phyloP scores from a whole-genome alignment of 768 basidiomycete genomes.

The Nevesoporus exiguus region DNA sequence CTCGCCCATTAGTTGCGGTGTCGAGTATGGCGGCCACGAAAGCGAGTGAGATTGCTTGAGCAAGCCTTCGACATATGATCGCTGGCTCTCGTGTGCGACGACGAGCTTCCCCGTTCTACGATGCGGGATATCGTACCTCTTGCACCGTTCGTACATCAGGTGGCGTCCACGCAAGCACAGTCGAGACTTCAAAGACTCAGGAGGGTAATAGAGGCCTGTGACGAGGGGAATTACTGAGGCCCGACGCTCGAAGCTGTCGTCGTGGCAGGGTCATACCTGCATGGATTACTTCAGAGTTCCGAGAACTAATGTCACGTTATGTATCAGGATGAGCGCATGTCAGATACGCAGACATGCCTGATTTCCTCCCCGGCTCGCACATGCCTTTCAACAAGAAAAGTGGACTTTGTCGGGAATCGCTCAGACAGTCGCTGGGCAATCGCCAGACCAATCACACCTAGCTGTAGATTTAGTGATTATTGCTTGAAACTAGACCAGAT shows the following conservation, averaged over 20 bases:
- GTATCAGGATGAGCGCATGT: not conserved
- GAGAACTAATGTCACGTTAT: conserved; percentile 50
- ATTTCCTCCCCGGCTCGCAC: conserved; percentile 76
- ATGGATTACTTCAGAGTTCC: conserved; percentile 95
- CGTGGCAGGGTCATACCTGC: conserved; percentile 47
- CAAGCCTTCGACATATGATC: conserved; percentile 65
- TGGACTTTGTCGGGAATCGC: conserved; percentile 63
- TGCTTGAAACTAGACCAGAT: not conserved
- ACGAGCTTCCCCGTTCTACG: conserved; percentile 86
- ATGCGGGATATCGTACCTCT: conserved; percentile 56
- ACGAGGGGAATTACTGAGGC: not conserved
- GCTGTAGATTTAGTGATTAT: not conserved
- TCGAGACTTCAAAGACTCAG: conserved; percentile 76
- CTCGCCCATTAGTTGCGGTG: conserved; percentile 20
- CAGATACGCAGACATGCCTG: conserved; percentile 45
- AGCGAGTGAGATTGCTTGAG: conserved; percentile 58
- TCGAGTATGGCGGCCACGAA: conserved; percentile 45
- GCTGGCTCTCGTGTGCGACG: conserved; percentile 69
- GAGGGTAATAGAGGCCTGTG: conserved; percentile 80
- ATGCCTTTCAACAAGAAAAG: conserved; percentile 80
- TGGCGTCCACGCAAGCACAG: conserved; percentile 85
- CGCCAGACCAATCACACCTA: conserved; percentile 83
- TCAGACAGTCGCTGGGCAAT: conserved; percentile 72
- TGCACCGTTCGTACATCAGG: conserved; percentile 77
- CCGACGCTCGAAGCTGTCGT: not conserved